Evolutionary conservation across 495 filamentous ascomycete genomes (phyloP).

Genomic region (Immersiella caudata): DNA sequence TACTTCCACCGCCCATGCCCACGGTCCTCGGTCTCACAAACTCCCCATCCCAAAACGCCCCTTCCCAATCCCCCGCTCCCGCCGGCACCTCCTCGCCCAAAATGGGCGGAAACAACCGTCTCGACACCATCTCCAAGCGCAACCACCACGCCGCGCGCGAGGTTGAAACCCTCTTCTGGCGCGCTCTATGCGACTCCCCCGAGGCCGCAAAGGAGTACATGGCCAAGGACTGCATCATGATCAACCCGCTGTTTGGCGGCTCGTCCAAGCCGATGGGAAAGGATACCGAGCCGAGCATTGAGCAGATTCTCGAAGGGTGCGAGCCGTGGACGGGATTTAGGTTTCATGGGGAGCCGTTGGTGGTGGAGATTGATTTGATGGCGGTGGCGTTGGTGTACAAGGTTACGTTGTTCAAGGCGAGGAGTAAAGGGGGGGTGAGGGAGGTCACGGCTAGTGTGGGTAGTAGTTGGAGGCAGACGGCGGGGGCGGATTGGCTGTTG

Average conservation of each 20-base stretch:
- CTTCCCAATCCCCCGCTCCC: slow-evolving; percentile 12
- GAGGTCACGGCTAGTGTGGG: slow-evolving; percentile 35
- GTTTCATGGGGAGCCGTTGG: slow-evolving; percentile 35
- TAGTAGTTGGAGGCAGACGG: slow-evolving; percentile 40
- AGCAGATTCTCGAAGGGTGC: slow-evolving; percentile 28
- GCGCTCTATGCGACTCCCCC: slow-evolving; percentile 40
- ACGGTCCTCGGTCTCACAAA: slow-evolving; percentile 35
- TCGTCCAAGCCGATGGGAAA: slow-evolving; percentile 28
- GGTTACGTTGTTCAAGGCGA: slow-evolving; percentile 31
- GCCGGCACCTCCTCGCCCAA: slow-evolving; percentile 26
- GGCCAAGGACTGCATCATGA: slow-evolving; percentile 42
- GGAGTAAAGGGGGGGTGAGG: slow-evolving; percentile 24
- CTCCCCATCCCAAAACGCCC: slow-evolving; percentile 1
- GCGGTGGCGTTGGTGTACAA: slow-evolving; percentile 38
- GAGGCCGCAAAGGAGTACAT: slow-evolving; percentile 37
- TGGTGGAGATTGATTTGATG: slow-evolving; percentile 44
- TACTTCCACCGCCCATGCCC: slow-evolving; percentile 23
- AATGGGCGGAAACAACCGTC: slow-evolving; percentile 30
- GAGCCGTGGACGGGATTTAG: slow-evolving; percentile 31
- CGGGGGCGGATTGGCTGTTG: slow-evolving; percentile 42
- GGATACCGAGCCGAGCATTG: slow-evolving; percentile 30
- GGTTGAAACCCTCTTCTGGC: slow-evolving; percentile 41
- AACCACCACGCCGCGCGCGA: slow-evolving; percentile 42
- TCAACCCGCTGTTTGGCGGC: slow-evolving; percentile 38
- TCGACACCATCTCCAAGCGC: slow-evolving; percentile 44